Evolutionary conservation across 495 filamentous ascomycete species (phyloP).

Genomic region (Penicillium goetzii): DNA sequence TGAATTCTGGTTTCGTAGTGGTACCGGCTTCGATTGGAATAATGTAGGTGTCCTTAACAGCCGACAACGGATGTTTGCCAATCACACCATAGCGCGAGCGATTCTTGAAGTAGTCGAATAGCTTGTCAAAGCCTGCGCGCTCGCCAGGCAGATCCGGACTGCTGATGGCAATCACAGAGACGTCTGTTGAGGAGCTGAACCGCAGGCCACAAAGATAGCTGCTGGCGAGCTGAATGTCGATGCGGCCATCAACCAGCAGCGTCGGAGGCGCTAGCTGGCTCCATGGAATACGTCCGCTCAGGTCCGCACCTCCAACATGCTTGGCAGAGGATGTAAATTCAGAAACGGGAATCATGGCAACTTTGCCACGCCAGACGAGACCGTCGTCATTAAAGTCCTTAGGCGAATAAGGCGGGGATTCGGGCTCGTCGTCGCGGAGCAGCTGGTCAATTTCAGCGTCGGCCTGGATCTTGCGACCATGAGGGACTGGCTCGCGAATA

Average conservation of each 20-base stretch:
- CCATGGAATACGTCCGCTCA: constrained; percentile 63
- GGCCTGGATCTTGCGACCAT: constrained; percentile 53
- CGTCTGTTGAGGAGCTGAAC: constrained; percentile 72
- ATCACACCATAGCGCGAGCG: constrained; percentile 83
- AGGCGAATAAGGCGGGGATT: constrained; percentile 87
- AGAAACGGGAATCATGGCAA: constrained; percentile 76
- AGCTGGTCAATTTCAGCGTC: constrained; percentile 92
- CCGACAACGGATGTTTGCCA: constrained; percentile 65
- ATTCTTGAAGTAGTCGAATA: constrained; percentile 78
- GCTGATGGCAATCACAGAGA: constrained; percentile 68
- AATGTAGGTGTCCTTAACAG: constrained; percentile 78
- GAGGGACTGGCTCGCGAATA: constrained; percentile 47
- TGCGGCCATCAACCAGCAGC: constrained; percentile 80
- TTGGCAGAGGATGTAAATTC: constrained; percentile 77
- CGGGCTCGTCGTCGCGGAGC: constrained; percentile 80
- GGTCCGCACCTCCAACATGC: constrained; percentile 79
- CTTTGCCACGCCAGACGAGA: constrained; percentile 75
- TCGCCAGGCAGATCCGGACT: constrained; percentile 56
- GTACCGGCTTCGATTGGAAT: constrained; percentile 69
- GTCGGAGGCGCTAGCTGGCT: constrained; percentile 67
- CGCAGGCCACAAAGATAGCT: constrained; percentile 85
- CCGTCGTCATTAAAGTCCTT: constrained; percentile 68
- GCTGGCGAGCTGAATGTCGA: constrained; percentile 76
- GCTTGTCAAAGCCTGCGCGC: constrained; percentile 60
- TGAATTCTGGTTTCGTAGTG: constrained; percentile 66